Evolutionary conservation across 139 green algal genomes (phyloP), one percentile per base, ranked within the genome.

Genomic region (Chlorella sp.): DNA sequence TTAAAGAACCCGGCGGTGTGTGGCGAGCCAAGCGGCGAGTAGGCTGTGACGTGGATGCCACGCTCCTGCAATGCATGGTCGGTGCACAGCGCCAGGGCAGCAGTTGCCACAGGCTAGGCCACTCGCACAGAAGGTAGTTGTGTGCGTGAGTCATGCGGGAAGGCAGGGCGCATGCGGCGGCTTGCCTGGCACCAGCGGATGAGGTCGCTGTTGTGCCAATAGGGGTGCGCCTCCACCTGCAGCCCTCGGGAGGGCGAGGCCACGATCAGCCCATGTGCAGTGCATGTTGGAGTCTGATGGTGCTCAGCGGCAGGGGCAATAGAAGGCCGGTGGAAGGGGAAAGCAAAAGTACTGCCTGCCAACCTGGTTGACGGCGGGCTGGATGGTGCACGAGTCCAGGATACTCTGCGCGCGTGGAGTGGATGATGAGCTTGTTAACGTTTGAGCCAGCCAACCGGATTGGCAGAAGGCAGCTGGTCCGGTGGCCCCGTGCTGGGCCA

Each of bases 181-280:
- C 73, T 46, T 44, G 46, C 81, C 43, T 40, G n/a, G 77, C 87
- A 90, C 83, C 83, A 88, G 30, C 44, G 32, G 6, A 98, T 54
- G 30, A 98, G 84, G 3, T 86, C 82, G 46, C 95, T 85, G 48
- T 99, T 97, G 79, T 93, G 92, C 65, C 86, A 97, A 89, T 96
- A 97, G 9, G 97, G 97, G 89, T 98, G 96, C 0, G 92, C 81
- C 91, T 99, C 96, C 26, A 99, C 92, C 89, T 99, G 95, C 54
- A 69, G 70, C 8, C 1, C 24, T 73, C 7, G 30, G 14, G 30
- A 0, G 7, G 3, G 65, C n/a, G 5, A 44, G 65, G 34, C 3
- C 16, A 2, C 41, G 7, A 13, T n/a, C 65, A 43, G 34, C 6
- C 11, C 65, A 73, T 11, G 65, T n/a, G 34, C 32, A 40, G 65